Conservation (phyloP, 2,329 filamentous ascomycete species). For the Trichoderma koningii region DNA sequence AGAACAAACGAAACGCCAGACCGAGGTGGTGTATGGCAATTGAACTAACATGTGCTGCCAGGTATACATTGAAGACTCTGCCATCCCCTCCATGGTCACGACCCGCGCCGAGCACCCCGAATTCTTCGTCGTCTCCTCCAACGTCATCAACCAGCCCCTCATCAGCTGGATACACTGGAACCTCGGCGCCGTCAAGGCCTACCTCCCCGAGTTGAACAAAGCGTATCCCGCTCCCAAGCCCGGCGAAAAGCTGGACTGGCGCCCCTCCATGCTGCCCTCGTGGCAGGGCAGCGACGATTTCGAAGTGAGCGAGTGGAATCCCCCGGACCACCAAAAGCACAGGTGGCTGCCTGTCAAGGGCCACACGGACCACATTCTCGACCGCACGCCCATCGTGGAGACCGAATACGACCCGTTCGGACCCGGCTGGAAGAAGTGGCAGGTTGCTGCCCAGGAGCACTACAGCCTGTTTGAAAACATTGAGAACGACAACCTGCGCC, state of each 20-base stretch:
- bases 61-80: constrained; percentile 44
- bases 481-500: constrained; percentile 47
- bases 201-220: constrained; percentile 50
- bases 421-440: constrained; percentile 51
- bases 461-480: constrained; percentile 54
- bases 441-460: constrained; percentile 51
- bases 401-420: constrained; percentile 52
- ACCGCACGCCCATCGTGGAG: constrained; percentile 50
- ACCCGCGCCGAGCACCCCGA: constrained; percentile 55
- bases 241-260: constrained; percentile 40
- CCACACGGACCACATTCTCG: constrained; percentile 41
- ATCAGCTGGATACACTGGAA: constrained; percentile 58
- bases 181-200: constrained; percentile 54
- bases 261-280: constrained; percentile 42
- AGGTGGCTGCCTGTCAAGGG: constrained; percentile 52
- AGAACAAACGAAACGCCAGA: not conserved
- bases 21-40: not conserved
- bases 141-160: constrained; percentile 58
- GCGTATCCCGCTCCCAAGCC: constrained; percentile 35
- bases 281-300: constrained; percentile 39
- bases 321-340: constrained; percentile 46
- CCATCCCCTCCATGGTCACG: constrained; percentile 55
- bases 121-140: constrained; percentile 55
- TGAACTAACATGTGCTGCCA: constrained; percentile 26
- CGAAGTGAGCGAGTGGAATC: constrained; percentile 38